Evolutionary conservation across 441 rosid species (phyloP), one percentile per base, ranked within the genome.

Genomic region (Gossypium laxum): DNA sequence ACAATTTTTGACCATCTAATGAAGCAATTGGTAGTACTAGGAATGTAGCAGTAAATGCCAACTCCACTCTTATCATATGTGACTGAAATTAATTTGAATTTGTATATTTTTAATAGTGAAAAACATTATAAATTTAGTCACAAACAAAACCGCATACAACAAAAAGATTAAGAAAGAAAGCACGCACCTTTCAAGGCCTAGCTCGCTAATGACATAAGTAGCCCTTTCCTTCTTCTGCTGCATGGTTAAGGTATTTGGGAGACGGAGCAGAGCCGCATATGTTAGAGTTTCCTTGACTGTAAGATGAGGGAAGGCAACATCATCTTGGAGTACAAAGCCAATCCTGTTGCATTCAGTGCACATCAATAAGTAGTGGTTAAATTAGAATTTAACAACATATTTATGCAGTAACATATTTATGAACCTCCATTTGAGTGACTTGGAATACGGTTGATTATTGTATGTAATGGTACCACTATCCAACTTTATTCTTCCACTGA

Each of bases 261-360:
- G 77, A 15, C 74, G 75, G 11, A 79, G 73, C 2, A 82, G 62
- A 22, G 85, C 81, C 1, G 81, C 74, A 17, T 78, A 82, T 17
- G 74, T 72, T 30, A 78, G 48, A 8, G 82, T 79, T 74, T 82
- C 85, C 41, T 65, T 79, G 57, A 82, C 81, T 0, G 82, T 79
- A 1, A 82, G 81, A 70, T 79, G 79, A 28, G 82, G 79, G 17
- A 76, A 82, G 26, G 74, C 54, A 22, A 75, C 77, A 57, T 82
- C 85, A 7, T 82, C 82, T 56, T 82, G 85, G 24, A 66, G 74
- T 48, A 79, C 85, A 41, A 76, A 79, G 6, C 85, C 85, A 0
- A 73, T 82, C 74, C 80, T 76, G 79, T 57, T 67, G 21, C 64
- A 64, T 30, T 30, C 38, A 30, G 38, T 7, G 45, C 18, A 67